Evolutionary conservation across 495 filamentous ascomycete genomes (phyloP).

Genomic region (Hypoxylon fuscum): DNA sequence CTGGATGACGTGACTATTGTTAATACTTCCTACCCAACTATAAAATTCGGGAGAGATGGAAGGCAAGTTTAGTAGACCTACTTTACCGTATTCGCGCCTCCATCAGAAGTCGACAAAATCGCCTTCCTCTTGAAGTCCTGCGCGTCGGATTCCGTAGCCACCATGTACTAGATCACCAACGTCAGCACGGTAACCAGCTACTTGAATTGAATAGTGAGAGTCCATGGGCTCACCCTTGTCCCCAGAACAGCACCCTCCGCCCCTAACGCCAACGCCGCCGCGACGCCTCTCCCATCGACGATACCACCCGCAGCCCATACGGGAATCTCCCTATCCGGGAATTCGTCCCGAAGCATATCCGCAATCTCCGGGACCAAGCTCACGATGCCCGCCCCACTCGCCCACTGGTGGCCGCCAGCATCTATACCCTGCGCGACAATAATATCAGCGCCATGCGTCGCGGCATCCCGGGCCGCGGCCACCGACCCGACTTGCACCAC

Average conservation of each 20-base stretch:
- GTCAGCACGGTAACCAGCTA: conserved; percentile 13
- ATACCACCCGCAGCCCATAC: conserved; percentile 80
- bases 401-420: conserved; percentile 78
- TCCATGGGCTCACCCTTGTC: conserved; percentile 68
- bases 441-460: conserved; percentile 62
- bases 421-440: conserved; percentile 79
- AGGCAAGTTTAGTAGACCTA: conserved; percentile 22
- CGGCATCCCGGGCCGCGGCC: conserved; percentile 59
- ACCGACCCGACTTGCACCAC: conserved; percentile 75
- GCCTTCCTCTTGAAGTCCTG: conserved; percentile 67
- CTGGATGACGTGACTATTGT: conserved; percentile 28
- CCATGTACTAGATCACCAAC: conserved; percentile 58
- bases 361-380: conserved; percentile 52
- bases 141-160: conserved; percentile 70
- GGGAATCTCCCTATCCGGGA: conserved; percentile 53
- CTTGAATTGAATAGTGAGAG: background rate
- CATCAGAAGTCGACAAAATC: conserved; percentile 68
- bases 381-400: conserved; percentile 63
- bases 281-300: conserved; percentile 70
- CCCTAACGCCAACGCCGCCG: conserved; percentile 70
- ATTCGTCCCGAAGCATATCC: conserved; percentile 59
- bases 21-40: background rate
- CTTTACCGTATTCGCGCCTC: conserved; percentile 69
- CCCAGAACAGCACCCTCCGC: conserved; percentile 75
- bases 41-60: background rate